Percentiles rank a stretch among this genome's conserved stretches.
Evolutionary conservation across 2,329 filamentous ascomycete genomes (phyloP).

Genomic region (Thielaviopsis cerberus): DNA sequence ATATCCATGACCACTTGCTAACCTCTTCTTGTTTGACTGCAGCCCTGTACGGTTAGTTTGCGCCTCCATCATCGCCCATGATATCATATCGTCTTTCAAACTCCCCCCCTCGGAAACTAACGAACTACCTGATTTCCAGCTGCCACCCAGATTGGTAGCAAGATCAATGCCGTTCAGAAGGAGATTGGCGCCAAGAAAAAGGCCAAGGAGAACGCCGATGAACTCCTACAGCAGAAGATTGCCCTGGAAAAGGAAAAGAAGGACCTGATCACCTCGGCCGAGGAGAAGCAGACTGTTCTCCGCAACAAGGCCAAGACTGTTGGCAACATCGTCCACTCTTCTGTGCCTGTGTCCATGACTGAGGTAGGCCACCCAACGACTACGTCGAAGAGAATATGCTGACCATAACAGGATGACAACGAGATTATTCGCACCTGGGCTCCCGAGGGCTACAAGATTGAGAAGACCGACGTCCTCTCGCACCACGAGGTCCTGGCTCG

Average conservation of each 20-base stretch:
- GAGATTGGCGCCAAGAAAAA: slow-evolving; percentile 85
- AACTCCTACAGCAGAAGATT: slow-evolving; percentile 60
- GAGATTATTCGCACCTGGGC: slow-evolving; percentile 58
- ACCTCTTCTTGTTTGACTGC: neutral
- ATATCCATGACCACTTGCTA: neutral
- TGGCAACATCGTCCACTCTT: slow-evolving; percentile 57
- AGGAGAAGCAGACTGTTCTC: slow-evolving; percentile 55
- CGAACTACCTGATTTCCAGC: slow-evolving; percentile 14
- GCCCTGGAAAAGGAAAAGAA: slow-evolving; percentile 70
- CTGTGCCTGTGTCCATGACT: slow-evolving; percentile 64
- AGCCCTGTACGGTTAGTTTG: slow-evolving; percentile 11
- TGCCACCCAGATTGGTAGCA: slow-evolving; percentile 60
- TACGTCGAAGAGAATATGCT: neutral
- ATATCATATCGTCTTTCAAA: neutral
- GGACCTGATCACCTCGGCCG: slow-evolving; percentile 52
- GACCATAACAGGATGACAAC: slow-evolving; percentile 52
- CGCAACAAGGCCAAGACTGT: slow-evolving; percentile 66
- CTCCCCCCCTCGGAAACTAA: neutral
- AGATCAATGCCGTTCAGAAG: slow-evolving; percentile 80
- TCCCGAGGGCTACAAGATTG: slow-evolving; percentile 52
- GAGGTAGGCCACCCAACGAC: too few relatives aligned
- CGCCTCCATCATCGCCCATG: neutral
- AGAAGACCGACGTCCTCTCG: slow-evolving; percentile 63
- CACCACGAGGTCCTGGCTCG: slow-evolving; percentile 87
- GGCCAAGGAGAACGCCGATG: slow-evolving; percentile 74